Evolutionary conservation across 768 basidiomycete genomes (phyloP), one percentile per base, ranked within the genome.

Genomic region (Rhodotorula kratochvilovae): DNA sequence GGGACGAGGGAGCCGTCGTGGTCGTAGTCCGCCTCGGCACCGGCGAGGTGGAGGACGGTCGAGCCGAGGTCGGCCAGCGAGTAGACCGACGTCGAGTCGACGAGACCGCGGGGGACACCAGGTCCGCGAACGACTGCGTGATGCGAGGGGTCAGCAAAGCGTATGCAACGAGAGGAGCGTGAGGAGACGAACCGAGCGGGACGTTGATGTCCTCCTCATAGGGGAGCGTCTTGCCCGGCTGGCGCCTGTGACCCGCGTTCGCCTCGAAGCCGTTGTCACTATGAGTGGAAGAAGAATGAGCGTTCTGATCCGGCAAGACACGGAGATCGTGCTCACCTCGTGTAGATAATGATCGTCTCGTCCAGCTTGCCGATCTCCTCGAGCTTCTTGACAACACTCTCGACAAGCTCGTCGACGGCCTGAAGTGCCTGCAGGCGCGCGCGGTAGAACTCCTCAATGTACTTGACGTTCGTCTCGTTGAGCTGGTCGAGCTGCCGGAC

Each of bases 201-300:
- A 71, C 53, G 61, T 71, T 57, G 66, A 77, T 74, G 54, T 77
- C 77, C 56, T 76, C 76, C 56, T 77, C 77, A 51, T 72, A 76
- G 0, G 68, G 68, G 1, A 72, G 57, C 4, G 76, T 76, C 66
- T 77, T 77, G 2, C 76, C 73, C 3, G 77, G 72, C 27, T 72
- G 70, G 27, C 77, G 70, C 16, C 77, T 70, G 46, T 77, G 73
- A 1, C 64, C 66, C 2, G 63, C 70, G 51, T 71, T 66, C 0
- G 69, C 67, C 29, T 61, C 58, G 48, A 63, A 77, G 15, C 75
- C 77, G 43, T 77, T 77, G 46, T 77, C 77, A 13, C 66, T 64
- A 48, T 23, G 29, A n/a, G 11, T 53, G 39, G 39, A 7, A 2
- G 42, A 11, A 45, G 63, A 57, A 43, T 36, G 10, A 36, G 23